phyloP scores from a whole-genome alignment of 257 asterid genomes.

The Primulina tabacum region DNA sequence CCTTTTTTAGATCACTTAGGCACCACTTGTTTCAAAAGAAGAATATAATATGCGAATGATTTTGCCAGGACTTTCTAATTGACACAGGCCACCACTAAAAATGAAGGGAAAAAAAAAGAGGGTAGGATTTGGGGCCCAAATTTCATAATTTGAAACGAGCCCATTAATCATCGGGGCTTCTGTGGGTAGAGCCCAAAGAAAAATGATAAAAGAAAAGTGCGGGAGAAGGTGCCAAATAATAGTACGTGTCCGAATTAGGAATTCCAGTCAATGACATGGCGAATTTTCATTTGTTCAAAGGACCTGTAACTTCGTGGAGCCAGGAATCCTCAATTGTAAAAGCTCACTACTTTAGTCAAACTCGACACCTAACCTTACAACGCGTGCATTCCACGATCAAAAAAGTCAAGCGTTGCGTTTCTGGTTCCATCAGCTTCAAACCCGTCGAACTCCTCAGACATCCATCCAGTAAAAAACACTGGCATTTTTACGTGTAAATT shows the following conservation, averaged over 20 bases:
- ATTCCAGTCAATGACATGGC: neutral
- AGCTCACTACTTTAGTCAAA: neutral
- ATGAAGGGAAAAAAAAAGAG: too few relatives aligned
- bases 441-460: neutral
- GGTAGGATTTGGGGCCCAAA: neutral
- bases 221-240: neutral
- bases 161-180: neutral
- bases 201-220: conserved; percentile 4
- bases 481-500: neutral
- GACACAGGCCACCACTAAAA: too few relatives aligned
- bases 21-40: too few relatives aligned
- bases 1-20: too few relatives aligned
- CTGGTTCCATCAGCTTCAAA: conserved; percentile 15
- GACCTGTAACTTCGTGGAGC: conserved; percentile 40
- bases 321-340: conserved; percentile 3
- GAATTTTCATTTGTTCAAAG: conserved; percentile 23
- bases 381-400: conserved; percentile 24
- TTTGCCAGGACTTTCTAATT: too few relatives aligned
- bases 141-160: neutral
- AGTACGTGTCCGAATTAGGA: conserved; percentile 15
- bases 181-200: neutral
- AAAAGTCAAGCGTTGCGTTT: neutral
- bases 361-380: conserved; percentile 3
- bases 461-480: neutral
- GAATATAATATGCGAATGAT: too few relatives aligned